phyloP scores from a whole-genome alignment of 2,329 filamentous ascomycete species.

The Exserohilum rostratum region DNA sequence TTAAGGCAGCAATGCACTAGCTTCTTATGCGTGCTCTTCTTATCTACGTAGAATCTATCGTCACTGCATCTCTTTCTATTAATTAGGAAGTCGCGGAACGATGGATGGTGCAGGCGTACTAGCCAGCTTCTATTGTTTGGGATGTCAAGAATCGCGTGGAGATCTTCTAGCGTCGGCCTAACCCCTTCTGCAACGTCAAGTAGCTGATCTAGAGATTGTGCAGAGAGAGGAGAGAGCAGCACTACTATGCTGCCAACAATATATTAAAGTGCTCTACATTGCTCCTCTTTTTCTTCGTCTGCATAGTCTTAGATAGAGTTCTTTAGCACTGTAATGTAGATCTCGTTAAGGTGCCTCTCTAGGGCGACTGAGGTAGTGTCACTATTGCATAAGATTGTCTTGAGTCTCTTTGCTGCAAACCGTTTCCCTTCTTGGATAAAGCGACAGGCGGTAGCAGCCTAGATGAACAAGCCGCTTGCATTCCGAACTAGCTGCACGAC shows the following conservation, averaged over 20 bases:
- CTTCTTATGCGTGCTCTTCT: background rate
- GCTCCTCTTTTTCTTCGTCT: slow-evolving; percentile 7
- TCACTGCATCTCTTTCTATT: slow-evolving; percentile 25
- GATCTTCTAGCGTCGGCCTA: background rate
- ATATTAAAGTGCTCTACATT: slow-evolving; percentile 2
- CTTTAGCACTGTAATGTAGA: slow-evolving; percentile 14
- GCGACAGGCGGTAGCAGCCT: slow-evolving; percentile 9
- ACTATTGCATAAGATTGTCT: slow-evolving; percentile 2
- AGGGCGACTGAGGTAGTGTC: background rate
- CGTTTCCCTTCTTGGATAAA: background rate
- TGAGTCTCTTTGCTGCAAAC: slow-evolving; percentile 7
- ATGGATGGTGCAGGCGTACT: slow-evolving; percentile 17
- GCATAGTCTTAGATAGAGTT: slow-evolving; percentile 4
- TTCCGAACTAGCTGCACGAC: slow-evolving; percentile 33
- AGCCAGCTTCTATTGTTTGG: background rate
- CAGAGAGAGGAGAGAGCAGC: slow-evolving; percentile 19
- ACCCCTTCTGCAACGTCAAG: background rate
- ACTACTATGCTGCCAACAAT: slow-evolving; percentile 11
- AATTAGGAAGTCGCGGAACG: slow-evolving; percentile 38
- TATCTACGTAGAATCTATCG: too few species aligned
- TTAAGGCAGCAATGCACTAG: background rate
- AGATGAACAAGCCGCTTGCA: too few species aligned
- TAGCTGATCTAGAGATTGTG: background rate
- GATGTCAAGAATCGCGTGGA: slow-evolving; percentile 1
- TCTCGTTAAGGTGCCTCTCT: slow-evolving; percentile 11